Conservation (phyloP, 768 basidiomycete genomes). For the Phylloporus scabripes region DNA sequence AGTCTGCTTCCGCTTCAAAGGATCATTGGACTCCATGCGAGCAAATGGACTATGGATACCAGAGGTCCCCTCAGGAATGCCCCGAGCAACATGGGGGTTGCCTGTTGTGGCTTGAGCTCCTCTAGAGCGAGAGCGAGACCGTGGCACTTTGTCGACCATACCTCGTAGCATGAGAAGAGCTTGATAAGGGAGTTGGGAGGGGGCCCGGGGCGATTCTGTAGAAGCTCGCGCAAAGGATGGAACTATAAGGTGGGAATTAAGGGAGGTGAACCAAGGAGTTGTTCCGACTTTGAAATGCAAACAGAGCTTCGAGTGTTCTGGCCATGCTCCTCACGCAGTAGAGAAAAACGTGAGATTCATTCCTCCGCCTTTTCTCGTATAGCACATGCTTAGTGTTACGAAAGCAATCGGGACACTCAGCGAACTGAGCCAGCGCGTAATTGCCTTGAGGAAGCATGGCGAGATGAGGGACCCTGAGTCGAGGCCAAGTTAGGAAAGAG, state of each 20-base stretch:
- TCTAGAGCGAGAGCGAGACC: slow-evolving; percentile 23
- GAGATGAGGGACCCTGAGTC: slow-evolving; percentile 27
- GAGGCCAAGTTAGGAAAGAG: slow-evolving; percentile 18
- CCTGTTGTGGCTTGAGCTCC: slow-evolving; percentile 26
- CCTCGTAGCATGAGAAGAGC: slow-evolving; percentile 28
- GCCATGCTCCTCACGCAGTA: slow-evolving; percentile 32
- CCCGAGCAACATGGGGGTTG: slow-evolving; percentile 19
- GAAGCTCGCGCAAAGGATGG: slow-evolving; percentile 14
- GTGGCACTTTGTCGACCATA: slow-evolving; percentile 26
- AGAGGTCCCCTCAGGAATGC: slow-evolving; percentile 24
- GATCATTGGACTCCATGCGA: slow-evolving; percentile 25
- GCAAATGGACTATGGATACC: slow-evolving; percentile 24
- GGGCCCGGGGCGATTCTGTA: slow-evolving; percentile 21
- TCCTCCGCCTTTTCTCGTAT: slow-evolving; percentile 27
- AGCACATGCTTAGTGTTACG: slow-evolving; percentile 31
- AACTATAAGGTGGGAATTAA: slow-evolving; percentile 29
- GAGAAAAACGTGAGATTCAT: slow-evolving; percentile 34
- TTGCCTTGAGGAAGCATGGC: slow-evolving; percentile 31
- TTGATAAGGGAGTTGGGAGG: slow-evolving; percentile 20
- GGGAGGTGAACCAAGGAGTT: slow-evolving; percentile 22
- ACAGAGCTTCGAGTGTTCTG: slow-evolving; percentile 31
- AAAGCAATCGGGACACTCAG: slow-evolving; percentile 32
- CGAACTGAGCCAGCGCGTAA: slow-evolving; percentile 35
- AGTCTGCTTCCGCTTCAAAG: slow-evolving; percentile 40
- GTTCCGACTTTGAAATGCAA: slow-evolving; percentile 32